Percentiles rank a stretch among this genome's conserved stretches.
These are phyloP conservation scores for Rhizopogon salebrosus DNA, from an alignment of 768 basidiomycete genomes.

Conservation along the genomic window DNA sequence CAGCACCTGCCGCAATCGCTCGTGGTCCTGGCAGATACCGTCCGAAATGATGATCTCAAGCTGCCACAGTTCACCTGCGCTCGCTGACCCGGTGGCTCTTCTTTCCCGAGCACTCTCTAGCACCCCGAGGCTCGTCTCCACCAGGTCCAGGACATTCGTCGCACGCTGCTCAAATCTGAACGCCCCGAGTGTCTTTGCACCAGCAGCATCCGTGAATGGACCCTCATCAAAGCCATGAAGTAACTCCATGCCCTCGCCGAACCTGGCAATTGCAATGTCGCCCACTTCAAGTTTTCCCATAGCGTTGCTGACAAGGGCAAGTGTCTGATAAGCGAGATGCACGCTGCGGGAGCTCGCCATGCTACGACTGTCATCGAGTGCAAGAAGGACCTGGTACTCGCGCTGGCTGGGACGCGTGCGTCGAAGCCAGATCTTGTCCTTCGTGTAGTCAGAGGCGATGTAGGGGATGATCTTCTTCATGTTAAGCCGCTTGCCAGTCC, in stretches of 20 bases:
- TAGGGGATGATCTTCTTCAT: constrained; percentile 99
- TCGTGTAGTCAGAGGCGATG: constrained; percentile 98
- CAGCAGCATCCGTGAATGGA: constrained; percentile 75
- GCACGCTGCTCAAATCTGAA: constrained; percentile 89
- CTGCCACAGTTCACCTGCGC: constrained; percentile 89
- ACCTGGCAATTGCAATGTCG: constrained; percentile 88
- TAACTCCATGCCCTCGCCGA: constrained; percentile 84
- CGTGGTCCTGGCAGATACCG: constrained; percentile 97
- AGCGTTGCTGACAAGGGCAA: constrained; percentile 88
- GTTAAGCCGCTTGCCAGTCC: constrained; percentile 94
- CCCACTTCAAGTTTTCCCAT: constrained; percentile 90
- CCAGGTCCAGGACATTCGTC: constrained; percentile 79
- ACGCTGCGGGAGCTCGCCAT: constrained; percentile 55
- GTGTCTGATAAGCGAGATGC: constrained; percentile 90
- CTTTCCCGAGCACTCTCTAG: constrained; percentile 75
- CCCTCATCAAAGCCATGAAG: constrained; percentile 83
- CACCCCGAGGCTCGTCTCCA: constrained; percentile 72
- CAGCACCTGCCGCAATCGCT: constrained; percentile 70
- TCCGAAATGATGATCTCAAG: constrained; percentile 98
- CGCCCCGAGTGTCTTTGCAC: constrained; percentile 71
- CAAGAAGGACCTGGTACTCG: constrained; percentile 92
- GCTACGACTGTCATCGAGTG: constrained; percentile 93
- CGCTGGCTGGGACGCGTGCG: constrained; percentile 90
- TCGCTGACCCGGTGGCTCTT: constrained; percentile 43
- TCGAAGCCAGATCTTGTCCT: constrained; percentile 98